These are phyloP conservation scores for Sporothrix phasma DNA, from an alignment of 2,329 filamentous ascomycete genomes.

Conservation along the genomic window DNA sequence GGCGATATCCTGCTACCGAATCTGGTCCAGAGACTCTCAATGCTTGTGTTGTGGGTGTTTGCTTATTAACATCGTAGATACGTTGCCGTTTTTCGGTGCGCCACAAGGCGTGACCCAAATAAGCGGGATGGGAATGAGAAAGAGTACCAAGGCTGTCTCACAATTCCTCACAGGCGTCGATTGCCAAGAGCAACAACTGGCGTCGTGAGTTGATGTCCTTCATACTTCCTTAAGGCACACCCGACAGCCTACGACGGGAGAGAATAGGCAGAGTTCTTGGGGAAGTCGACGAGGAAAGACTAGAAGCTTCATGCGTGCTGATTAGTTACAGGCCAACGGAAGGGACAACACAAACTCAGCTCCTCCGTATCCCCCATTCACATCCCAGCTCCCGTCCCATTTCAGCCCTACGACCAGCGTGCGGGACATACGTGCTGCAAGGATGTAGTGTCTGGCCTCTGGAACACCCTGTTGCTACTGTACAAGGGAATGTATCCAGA, in stretches of 20 bases:
- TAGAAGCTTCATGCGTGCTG: neutral
- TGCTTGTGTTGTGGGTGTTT: neutral
- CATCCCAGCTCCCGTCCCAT: neutral
- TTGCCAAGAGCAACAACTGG: neutral
- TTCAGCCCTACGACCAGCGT: slow-evolving; percentile 9
- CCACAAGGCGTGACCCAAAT: neutral
- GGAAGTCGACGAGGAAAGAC: neutral
- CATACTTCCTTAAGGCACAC: neutral
- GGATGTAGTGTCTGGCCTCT: neutral
- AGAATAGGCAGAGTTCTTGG: neutral
- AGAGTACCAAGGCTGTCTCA: neutral
- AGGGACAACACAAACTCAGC: neutral
- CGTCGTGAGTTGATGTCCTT: neutral
- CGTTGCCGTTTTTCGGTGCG: neutral
- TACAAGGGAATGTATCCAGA: neutral
- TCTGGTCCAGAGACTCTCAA: no score
- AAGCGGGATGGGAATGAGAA: neutral
- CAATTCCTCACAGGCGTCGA: neutral
- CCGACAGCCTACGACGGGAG: neutral
- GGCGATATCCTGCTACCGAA: no score
- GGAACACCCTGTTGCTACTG: neutral
- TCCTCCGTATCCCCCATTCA: neutral
- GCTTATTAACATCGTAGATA: no score
- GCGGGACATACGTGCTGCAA: neutral
- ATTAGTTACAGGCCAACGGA: neutral